Base-by-base conservation (phyloP, 768 basidiomycete species). In the Trametes cubensis region DNA sequence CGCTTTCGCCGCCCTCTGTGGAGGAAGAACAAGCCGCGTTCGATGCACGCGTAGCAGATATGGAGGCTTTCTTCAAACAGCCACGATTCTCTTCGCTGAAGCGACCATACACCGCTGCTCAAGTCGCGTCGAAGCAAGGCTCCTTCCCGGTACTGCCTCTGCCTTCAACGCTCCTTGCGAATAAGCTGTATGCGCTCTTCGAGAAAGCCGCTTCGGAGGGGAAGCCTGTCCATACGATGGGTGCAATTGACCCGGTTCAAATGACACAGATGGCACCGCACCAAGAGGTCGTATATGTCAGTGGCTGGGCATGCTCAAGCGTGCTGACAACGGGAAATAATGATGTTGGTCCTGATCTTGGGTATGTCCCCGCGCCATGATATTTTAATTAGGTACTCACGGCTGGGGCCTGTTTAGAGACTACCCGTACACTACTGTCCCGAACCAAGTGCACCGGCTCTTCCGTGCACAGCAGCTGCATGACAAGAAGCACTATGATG, bases 351-450 rank as follows among this genome's bases (percentile, higher is more conserved):
- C 94, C 93, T 21, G 94, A 97, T 76, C 81, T 95, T 67, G 93
- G 90, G 93, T 85, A 67, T 55, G 76, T 64, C 21, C 30, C n/a
- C 13, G 51, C 45, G 3, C 50, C 18, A 34, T 45, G 21, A 26
- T 42, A 60, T 44, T n/a, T 17, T 18, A 41, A 21, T 61, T 5
- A 28, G 20, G 49, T 38, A 26, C 41, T 62, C 18, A 25, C 4
- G 28, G 14, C 15, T 21, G 25, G 10, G 2, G 17, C 23, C 11
- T 10, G n/a, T 45, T 15, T 62, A 94, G 89, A 39, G 95, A 98
- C 74, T 96, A 97, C 72, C 94, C 95, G 1, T 97, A 97, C 74
- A 95, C 94, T 11, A 96, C 94, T 0, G 94, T 98, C 17, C 95
- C 95, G 23, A 96, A 97, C 72, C 94, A 96, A 72, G 95, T 97